phyloP scores from a whole-genome alignment of 768 basidiomycete genomes.

The Termitomyces sp. region DNA sequence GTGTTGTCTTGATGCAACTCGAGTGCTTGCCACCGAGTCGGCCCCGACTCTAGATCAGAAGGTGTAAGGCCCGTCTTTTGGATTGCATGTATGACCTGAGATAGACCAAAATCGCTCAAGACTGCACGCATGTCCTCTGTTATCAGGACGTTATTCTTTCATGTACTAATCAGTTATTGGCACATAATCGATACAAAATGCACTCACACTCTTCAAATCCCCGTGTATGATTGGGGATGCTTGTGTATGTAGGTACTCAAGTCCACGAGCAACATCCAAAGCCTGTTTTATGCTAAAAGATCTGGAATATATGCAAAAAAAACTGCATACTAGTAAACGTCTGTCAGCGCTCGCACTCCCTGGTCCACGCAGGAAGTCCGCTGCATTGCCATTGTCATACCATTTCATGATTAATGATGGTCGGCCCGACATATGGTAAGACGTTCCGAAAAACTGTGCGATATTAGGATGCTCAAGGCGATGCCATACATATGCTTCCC shows the following conservation, averaged over 20 bases:
- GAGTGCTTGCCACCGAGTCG: conserved; percentile 29
- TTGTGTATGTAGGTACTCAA: conserved; percentile 38
- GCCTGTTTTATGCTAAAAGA: conserved; percentile 22
- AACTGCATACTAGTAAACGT: neutral
- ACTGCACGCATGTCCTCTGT: conserved; percentile 34
- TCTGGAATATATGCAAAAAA: neutral
- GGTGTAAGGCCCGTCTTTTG: conserved; percentile 25
- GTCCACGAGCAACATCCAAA: conserved; percentile 36
- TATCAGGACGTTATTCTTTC: conserved; percentile 41
- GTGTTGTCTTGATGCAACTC: conserved; percentile 28
- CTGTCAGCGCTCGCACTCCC: neutral
- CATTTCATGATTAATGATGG: conserved; percentile 41
- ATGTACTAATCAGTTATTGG: neutral
- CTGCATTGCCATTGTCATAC: conserved; percentile 44
- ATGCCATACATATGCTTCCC: conserved; percentile 44
- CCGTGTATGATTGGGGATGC: conserved; percentile 30
- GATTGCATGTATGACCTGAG: conserved; percentile 26
- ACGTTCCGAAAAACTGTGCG: conserved; percentile 41
- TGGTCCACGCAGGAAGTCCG: conserved; percentile 32
- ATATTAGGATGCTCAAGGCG: conserved; percentile 43
- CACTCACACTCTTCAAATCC: conserved; percentile 23
- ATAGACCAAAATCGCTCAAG: conserved; percentile 42
- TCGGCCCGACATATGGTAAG: conserved; percentile 31
- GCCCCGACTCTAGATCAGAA: conserved; percentile 24
- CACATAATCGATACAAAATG: neutral